Percentiles rank a stretch among this genome's conserved stretches.
Evolutionary conservation across 2,329 filamentous ascomycete genomes (phyloP).

Genomic region (Nothophoma quercina): DNA sequence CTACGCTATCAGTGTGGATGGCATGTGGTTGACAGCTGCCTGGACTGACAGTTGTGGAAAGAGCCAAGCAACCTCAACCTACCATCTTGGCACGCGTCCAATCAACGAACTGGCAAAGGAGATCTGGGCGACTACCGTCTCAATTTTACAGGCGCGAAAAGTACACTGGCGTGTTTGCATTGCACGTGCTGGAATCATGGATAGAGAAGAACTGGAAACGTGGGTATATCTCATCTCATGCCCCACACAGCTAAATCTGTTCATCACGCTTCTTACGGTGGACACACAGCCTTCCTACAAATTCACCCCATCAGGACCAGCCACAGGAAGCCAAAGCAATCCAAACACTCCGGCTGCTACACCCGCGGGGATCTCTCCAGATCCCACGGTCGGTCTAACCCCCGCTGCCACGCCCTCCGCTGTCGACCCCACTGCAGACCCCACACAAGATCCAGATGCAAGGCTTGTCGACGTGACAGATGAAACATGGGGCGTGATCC

Average conservation of each 20-base stretch:
- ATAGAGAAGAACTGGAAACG: conserved; percentile 66
- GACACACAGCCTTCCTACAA: conserved; percentile 71
- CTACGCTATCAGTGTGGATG: conserved; percentile 77
- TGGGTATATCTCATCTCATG: conserved; percentile 48
- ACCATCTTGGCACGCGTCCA: conserved; percentile 70
- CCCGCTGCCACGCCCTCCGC: conserved; percentile 71
- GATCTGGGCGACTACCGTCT: conserved; percentile 79
- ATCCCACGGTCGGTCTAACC: conserved; percentile 57
- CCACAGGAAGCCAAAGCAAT: conserved; percentile 23
- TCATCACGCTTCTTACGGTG: conserved; percentile 66
- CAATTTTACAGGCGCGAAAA: conserved; percentile 73
- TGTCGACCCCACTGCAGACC: conserved; percentile 54
- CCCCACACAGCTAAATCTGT: conserved; percentile 48
- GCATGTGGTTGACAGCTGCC: conserved; percentile 78
- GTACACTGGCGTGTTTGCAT: conserved; percentile 81
- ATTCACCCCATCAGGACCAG: conserved; percentile 60
- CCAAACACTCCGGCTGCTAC: conserved; percentile 28
- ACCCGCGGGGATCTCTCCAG: conserved; percentile 42
- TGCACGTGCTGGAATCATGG: conserved; percentile 74
- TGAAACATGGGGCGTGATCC: conserved; percentile 77
- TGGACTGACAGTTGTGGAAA: conserved; percentile 83
- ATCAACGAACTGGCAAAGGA: conserved; percentile 74
- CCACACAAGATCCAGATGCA: conserved; percentile 64
- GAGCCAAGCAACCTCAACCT: conserved; percentile 75
- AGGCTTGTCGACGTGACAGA: conserved; percentile 76